Conservation (phyloP, 345 rosid genomes). For the Jatropha curcas region DNA sequence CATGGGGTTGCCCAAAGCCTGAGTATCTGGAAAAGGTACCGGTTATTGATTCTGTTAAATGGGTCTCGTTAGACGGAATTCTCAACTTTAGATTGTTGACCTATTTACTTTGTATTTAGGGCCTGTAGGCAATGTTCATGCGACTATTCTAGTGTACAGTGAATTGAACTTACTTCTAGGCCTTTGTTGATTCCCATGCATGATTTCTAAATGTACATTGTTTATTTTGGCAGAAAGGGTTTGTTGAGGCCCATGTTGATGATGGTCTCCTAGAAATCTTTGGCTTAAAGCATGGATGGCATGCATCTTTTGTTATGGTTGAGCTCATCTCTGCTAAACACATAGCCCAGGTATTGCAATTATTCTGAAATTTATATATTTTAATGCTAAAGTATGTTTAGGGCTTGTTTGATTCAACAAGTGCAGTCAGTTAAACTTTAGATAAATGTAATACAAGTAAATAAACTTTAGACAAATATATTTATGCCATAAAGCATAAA, state of each 20-base stretch:
- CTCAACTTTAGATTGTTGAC: neutral
- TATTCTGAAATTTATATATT: neutral
- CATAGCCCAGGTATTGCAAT: constrained; percentile 78
- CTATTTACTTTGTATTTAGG: neutral
- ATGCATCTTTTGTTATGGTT: constrained; percentile 98
- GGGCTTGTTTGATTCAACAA: too few species aligned
- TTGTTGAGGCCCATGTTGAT: constrained; percentile 90
- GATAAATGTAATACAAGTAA: too few species aligned
- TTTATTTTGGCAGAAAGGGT: constrained; percentile 63
- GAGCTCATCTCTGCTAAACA: constrained; percentile 98
- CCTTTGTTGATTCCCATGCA: constrained; percentile 2
- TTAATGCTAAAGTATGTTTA: neutral
- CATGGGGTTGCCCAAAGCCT: constrained; percentile 86
- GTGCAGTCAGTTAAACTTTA: too few species aligned
- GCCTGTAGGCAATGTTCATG: neutral
- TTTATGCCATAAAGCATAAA: too few species aligned
- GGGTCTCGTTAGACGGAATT: neutral
- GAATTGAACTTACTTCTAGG: constrained; percentile 8
- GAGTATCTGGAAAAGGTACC: constrained; percentile 84
- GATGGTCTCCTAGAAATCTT: constrained; percentile 95
- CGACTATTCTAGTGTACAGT: neutral
- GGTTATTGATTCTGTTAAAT: neutral
- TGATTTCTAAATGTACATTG: neutral
- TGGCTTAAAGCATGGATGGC: constrained; percentile 98
- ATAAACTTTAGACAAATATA: too few species aligned